Evolutionary conservation across 257 asterid genomes (phyloP).

Genomic region (Jasminum sambac): DNA sequence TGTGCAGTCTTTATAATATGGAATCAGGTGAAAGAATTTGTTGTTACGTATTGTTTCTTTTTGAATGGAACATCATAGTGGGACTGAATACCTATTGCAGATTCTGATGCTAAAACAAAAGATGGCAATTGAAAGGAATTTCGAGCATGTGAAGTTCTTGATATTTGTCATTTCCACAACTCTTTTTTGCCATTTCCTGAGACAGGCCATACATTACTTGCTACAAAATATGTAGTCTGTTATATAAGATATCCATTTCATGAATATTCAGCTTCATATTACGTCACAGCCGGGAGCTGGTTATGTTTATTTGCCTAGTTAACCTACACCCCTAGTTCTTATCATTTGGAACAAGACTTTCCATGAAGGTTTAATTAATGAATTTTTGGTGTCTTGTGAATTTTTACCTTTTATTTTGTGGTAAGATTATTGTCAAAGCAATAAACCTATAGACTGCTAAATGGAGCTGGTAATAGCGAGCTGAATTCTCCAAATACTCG

Average conservation of each 20-base stretch:
- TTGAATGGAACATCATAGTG: not conserved
- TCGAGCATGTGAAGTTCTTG: not conserved
- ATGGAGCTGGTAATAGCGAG: not conserved
- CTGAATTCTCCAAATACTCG: not conserved
- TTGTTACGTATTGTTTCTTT: not conserved
- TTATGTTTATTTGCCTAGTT: not conserved
- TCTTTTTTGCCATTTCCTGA: not conserved
- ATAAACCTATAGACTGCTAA: not conserved
- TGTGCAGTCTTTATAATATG: conserved; percentile 34
- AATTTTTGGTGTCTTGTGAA: not conserved
- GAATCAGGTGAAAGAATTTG: conserved; percentile 53
- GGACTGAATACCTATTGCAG: not conserved
- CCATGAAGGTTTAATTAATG: not conserved
- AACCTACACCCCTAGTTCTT: not conserved
- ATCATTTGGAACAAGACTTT: not conserved
- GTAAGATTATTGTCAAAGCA: not conserved
- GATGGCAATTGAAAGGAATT: not conserved
- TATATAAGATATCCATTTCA: not conserved
- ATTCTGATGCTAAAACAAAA: not conserved
- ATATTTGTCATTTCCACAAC: not conserved
- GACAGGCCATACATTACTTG: not conserved
- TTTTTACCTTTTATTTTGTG: not conserved
- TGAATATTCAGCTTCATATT: not conserved
- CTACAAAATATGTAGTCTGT: not conserved
- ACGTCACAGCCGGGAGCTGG: not conserved